Percentiles rank a stretch among this genome's conserved stretches.
Conservation (phyloP, 768 basidiomycete species). For the Strobilomyces confusus region DNA sequence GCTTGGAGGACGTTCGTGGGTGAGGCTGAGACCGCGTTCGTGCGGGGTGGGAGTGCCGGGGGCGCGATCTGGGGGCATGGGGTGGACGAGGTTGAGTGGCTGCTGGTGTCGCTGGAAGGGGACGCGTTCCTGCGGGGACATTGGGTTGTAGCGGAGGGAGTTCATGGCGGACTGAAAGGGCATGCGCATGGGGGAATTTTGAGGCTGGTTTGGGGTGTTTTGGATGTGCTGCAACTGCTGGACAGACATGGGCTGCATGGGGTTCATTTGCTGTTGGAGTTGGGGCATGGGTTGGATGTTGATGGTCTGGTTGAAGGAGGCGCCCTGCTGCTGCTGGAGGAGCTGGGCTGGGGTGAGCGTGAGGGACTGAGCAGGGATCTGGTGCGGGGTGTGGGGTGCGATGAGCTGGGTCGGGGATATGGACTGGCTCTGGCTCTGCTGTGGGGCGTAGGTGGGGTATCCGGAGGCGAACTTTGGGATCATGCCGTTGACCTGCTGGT, state of each 20-base stretch:
- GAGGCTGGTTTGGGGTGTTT: conserved; percentile 16
- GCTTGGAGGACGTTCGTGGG: conserved; percentile 24
- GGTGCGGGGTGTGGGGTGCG: conserved; percentile 8
- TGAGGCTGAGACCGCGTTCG: conserved; percentile 17
- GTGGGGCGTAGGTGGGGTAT: conserved; percentile 9
- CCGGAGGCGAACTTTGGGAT: conserved; percentile 13
- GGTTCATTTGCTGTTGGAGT: background rate
- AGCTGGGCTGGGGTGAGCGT: conserved; percentile 36
- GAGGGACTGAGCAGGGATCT: conserved; percentile 15
- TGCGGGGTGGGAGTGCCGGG: conserved; percentile 19
- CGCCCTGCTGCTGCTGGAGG: conserved; percentile 32
- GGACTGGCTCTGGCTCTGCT: conserved; percentile 15
- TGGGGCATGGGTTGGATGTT: conserved; percentile 3
- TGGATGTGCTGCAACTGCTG: conserved; percentile 21
- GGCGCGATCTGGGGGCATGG: conserved; percentile 13
- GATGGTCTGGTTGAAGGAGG: conserved; percentile 3
- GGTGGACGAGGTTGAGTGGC: conserved; percentile 5
- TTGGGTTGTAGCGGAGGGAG: conserved; percentile 26
- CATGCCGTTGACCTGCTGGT: conserved; percentile 16
- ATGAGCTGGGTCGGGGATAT: conserved; percentile 29
- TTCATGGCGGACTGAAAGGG: conserved; percentile 14
- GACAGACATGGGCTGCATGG: conserved; percentile 18
- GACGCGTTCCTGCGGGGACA: conserved; percentile 28
- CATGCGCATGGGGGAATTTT: conserved; percentile 23
- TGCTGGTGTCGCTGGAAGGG: conserved; percentile 30